These are phyloP conservation scores for Debaryomycetaceae sp. DNA, from an alignment of 1,139 yeast genomes.

Conservation along the genomic window DNA sequence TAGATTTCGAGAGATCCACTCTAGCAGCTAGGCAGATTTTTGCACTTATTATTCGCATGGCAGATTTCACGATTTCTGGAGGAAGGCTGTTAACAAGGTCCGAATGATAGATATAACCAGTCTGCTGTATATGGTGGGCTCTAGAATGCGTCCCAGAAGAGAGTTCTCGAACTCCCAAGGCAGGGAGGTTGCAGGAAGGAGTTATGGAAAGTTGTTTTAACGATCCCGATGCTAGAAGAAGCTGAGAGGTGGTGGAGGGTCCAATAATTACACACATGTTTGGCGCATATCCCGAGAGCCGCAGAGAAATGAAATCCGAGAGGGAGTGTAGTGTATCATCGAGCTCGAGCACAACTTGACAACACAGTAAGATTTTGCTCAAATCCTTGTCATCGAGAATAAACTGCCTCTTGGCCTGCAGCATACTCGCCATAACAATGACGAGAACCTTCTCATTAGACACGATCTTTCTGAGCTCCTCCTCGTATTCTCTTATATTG, in stretches of 20 bases:
- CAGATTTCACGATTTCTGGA: conserved; percentile 59
- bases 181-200: conserved; percentile 82
- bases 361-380: conserved; percentile 38
- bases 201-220: conserved; percentile 62
- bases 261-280: conserved; percentile 75
- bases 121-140: conserved; percentile 46
- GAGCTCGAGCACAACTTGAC: conserved; percentile 47
- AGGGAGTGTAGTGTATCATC: conserved; percentile 42
- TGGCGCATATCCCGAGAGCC: conserved; percentile 68
- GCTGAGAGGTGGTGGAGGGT: conserved; percentile 67
- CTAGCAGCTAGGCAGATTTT: conserved; percentile 83
- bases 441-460: conserved; percentile 68
- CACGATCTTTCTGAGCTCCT: conserved; percentile 37
- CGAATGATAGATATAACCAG: conserved; percentile 60
- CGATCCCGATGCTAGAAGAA: conserved; percentile 71
- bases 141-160: conserved; percentile 28
- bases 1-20: conserved; percentile 54
- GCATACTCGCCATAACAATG: conserved; percentile 68
- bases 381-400: conserved; percentile 35
- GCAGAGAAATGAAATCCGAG: conserved; percentile 52
- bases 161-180: conserved; percentile 65
- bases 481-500: conserved; percentile 29
- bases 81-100: conserved; percentile 56
- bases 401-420: conserved; percentile 22
- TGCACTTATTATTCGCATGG: conserved; percentile 75